Evolutionary conservation across 2,329 filamentous ascomycete species (phyloP), one percentile per base, ranked within the genome.

Genomic region (Pseudopyricularia javanii): DNA sequence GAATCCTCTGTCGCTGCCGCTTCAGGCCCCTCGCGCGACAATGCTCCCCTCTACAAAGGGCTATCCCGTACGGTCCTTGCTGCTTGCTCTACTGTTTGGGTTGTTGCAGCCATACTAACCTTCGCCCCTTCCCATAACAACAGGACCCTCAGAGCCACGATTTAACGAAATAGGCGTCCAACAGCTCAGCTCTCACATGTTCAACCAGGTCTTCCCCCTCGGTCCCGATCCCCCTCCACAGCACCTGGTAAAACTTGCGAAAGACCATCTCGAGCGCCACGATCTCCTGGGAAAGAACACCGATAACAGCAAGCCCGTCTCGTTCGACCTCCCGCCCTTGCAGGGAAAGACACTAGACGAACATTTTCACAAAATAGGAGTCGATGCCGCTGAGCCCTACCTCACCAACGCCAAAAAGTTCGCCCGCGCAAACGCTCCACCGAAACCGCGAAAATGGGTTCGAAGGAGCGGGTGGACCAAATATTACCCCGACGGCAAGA

Each of bases 81-180:
- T 45, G 40, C 5, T 2, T 6, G 14, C 20, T 26, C 14, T 11
- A 8, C 20, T 24, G 9, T 15, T 24, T 52, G 47, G 22, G 15
- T 34, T 37, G n/a, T 34, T 6, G 40, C 54, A 56, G 59, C 15
- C 15, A 17, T 24, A 35, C 51, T 55, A n/a, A 49, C 54, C 60
- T 55, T 54, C 55, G 55, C 49, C 26, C 20, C 43, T 53, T 22
- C n/a, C 40, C 28, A 22, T 30, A 17, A 26, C 40, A 33, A 22
- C 56, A 75, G 72, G 78, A 30, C 63, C 69, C 1, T 76, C 79
- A 7, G 69, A 77, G 54, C 74, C 88, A 49, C 83, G 93, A 59
- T 88, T 86, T 72, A 98, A 94, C 69, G 87, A 94, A 59, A 91
- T 98, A 61, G 89, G 88, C 52, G 88, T 98, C 37, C 93, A 98